A percentile compares a stretch with the other conserved stretches of the same genome.
Conservation (phyloP, 31 red algal species). For the Endocladia muricata region DNA sequence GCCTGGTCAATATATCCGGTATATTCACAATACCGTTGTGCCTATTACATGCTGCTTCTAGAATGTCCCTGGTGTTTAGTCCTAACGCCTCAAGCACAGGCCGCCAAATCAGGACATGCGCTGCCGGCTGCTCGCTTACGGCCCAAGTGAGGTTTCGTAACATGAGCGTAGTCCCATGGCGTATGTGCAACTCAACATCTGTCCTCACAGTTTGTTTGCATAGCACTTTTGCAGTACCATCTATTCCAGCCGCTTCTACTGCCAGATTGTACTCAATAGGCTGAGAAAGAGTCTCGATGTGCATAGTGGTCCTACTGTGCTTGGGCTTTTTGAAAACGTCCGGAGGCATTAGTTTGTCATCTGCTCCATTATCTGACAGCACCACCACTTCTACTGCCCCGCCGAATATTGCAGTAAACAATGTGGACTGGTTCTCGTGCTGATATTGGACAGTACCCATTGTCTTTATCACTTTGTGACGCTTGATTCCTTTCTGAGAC, state of each 20-base stretch:
- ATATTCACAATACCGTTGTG: background rate
- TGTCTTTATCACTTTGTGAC: too few species aligned
- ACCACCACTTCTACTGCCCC: too few species aligned
- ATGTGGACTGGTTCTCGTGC: too few species aligned
- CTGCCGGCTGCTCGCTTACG: background rate
- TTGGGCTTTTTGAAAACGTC: too few species aligned
- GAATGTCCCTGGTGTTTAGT: background rate
- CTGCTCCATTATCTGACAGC: too few species aligned
- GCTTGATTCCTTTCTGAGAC: too few species aligned
- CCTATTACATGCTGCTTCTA: background rate
- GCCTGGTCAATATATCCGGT: background rate
- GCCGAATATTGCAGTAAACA: too few species aligned
- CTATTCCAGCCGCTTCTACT: background rate
- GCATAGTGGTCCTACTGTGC: too few species aligned
- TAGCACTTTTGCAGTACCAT: background rate
- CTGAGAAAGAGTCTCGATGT: too few species aligned
- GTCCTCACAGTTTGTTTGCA: background rate
- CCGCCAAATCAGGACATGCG: background rate
- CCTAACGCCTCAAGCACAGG: constrained; percentile 6
- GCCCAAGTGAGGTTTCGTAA: background rate
- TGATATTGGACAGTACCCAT: too few species aligned
- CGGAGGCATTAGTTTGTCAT: too few species aligned
- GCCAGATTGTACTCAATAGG: background rate
- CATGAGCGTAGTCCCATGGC: constrained; percentile 8
- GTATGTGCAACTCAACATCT: background rate